Conservation (phyloP, 352 stramenopile genomes). For the Phytophthora palmivora region DNA sequence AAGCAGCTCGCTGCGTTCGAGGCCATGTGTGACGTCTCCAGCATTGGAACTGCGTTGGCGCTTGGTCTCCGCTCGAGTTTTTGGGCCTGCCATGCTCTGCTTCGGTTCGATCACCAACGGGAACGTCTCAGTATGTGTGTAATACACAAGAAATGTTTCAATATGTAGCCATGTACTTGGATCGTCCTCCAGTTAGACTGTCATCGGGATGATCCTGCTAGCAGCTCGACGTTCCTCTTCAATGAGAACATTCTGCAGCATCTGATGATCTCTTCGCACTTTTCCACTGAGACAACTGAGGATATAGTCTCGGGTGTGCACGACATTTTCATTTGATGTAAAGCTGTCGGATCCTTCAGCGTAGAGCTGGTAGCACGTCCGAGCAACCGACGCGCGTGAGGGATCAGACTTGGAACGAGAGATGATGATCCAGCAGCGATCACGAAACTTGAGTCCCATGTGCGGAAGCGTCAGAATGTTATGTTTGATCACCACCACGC, state of each 20-base stretch:
- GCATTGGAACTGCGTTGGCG: slow-evolving; percentile 18
- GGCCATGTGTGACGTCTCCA: neutral
- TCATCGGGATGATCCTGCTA: slow-evolving; percentile 26
- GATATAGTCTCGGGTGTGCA: slow-evolving; percentile 36
- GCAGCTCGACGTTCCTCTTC: slow-evolving; percentile 36
- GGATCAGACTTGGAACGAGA: slow-evolving; percentile 39
- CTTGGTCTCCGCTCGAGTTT: slow-evolving; percentile 34
- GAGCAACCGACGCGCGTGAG: slow-evolving; percentile 29
- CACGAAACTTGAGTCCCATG: slow-evolving; percentile 38
- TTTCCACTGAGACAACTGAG: slow-evolving; percentile 39
- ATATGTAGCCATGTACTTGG: slow-evolving; percentile 20
- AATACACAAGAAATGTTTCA: slow-evolving; percentile 5
- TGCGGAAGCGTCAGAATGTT: slow-evolving; percentile 34
- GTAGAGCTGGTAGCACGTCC: slow-evolving; percentile 44
- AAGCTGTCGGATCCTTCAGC: slow-evolving; percentile 29
- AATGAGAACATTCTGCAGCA: slow-evolving; percentile 41
- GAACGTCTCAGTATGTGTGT: slow-evolving; percentile 8
- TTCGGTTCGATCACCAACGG: neutral
- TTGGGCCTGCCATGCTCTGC: slow-evolving; percentile 9
- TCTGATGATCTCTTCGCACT: slow-evolving; percentile 37
- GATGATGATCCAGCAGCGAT: slow-evolving; percentile 47
- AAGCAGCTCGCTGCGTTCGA: slow-evolving; percentile 28
- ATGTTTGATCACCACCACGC: slow-evolving; percentile 38
- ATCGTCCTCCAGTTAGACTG: slow-evolving; percentile 3
- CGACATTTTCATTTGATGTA: slow-evolving; percentile 20